Evolutionary conservation across 768 basidiomycete species (phyloP).

Genomic region (Mycena rebaudengoi): DNA sequence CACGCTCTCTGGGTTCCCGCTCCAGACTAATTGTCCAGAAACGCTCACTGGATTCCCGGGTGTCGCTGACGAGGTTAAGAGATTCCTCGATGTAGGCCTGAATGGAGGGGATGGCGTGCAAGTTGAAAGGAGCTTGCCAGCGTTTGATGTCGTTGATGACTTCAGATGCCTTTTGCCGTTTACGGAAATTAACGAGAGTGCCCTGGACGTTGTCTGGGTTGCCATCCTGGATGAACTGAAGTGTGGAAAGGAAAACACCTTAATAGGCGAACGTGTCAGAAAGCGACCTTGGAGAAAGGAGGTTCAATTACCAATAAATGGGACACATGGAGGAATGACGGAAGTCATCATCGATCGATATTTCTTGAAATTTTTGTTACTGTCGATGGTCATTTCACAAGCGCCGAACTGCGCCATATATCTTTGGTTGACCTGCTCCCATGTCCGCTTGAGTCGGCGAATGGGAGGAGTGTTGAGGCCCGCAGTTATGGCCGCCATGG

Average conservation of each 20-base stretch:
- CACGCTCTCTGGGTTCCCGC: slow-evolving; percentile 92
- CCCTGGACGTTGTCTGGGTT: slow-evolving; percentile 81
- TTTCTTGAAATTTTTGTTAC: slow-evolving; percentile 93
- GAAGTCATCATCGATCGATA: slow-evolving; percentile 86
- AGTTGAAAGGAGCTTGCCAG: slow-evolving; percentile 94
- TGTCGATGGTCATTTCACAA: slow-evolving; percentile 91
- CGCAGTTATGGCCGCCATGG: slow-evolving; percentile 96
- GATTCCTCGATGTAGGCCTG: slow-evolving; percentile 82
- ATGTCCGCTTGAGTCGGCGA: slow-evolving; percentile 90
- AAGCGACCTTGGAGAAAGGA: slow-evolving; percentile 1
- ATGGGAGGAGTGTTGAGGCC: slow-evolving; percentile 95
- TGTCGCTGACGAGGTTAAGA: slow-evolving; percentile 74
- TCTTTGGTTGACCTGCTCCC: slow-evolving; percentile 86
- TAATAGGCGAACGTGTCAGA: slow-evolving; percentile 2
- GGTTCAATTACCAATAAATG: slow-evolving; percentile 81
- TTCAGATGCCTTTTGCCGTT: slow-evolving; percentile 95
- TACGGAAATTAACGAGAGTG: slow-evolving; percentile 92
- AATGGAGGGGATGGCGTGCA: slow-evolving; percentile 71
- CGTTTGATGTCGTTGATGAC: slow-evolving; percentile 97
- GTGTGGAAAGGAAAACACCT: slow-evolving; percentile 96
- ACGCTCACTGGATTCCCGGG: slow-evolving; percentile 72
- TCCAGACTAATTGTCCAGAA: slow-evolving; percentile 89
- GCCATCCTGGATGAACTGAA: slow-evolving; percentile 99
- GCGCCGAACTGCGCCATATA: slow-evolving; percentile 76
- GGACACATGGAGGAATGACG: slow-evolving; percentile 93